Evolutionary conservation across 768 basidiomycete species (phyloP), one percentile per base, ranked within the genome.

Genomic region (Nidularia sp.): DNA sequence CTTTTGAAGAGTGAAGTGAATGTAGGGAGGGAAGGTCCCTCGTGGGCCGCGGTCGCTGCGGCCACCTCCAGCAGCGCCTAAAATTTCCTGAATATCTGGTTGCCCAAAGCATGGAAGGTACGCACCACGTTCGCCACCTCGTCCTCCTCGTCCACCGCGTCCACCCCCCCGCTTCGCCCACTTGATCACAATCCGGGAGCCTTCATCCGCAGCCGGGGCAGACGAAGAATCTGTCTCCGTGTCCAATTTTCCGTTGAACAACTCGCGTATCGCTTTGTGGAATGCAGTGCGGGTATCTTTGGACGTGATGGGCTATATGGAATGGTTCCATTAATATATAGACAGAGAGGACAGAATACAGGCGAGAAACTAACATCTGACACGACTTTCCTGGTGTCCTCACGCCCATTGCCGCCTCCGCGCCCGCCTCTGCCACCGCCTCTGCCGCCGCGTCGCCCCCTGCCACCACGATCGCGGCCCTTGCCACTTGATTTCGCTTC

Each of bases 1-100:
- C 70, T 99, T 99, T 64, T 96, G 94, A 34, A 99, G 72, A 1
- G 92, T 97, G 67, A 98, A 97, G 63, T 98, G 94, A 56, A 98
- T 93, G 64, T 90, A 99, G 0, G 88, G 89, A 53, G 89, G 89
- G 57, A 83, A 88, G 22, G 76, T 80, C 22, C 85, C 85, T 42
- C 88, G 79, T 44, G 80, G 73, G 25, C 72, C 61, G 41, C 78
- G 77, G 49, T 74, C 74, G 18, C 72, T 70, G 58, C 67, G 9
- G 39, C 42, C 41, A 6, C 36, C 36, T 39, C 6, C n/a, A 39
- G 42, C 34, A 45, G 13, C 25, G 18, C 45, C 45, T 49, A 7
- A 18, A 41, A 49, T 32, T 18, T 39, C 7, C 18, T 18, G 18
- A 18, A 18, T 18, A 18, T 18, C 18, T 18, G 1, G 18, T 18